Percentiles rank a stretch among this genome's conserved stretches.
phyloP scores from a whole-genome alignment of 495 filamentous ascomycete species.

The Trichoderma reesei region DNA sequence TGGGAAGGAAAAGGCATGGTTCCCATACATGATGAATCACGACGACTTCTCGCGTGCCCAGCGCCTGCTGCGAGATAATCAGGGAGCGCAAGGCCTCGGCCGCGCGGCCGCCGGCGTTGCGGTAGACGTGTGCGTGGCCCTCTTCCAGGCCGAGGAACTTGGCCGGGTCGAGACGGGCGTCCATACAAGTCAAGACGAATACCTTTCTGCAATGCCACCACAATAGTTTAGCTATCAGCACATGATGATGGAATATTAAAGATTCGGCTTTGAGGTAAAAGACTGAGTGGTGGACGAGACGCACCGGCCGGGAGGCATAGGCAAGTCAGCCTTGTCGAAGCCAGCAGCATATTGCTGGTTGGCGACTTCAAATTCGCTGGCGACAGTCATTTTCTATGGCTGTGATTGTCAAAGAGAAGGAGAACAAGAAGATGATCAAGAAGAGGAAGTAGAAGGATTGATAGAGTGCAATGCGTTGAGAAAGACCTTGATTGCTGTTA shows the following conservation, averaged over 20 bases:
- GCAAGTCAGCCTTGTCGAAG: conserved; percentile 10
- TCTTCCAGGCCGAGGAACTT: conserved; percentile 63
- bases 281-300: neutral
- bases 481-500: neutral
- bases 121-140: conserved; percentile 74
- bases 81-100: conserved; percentile 63
- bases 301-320: conserved; percentile 6
- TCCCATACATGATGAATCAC: conserved; percentile 56
- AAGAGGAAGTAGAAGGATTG: neutral
- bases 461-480: neutral
- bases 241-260: neutral
- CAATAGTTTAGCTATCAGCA: neutral
- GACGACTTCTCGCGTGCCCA: conserved; percentile 69
- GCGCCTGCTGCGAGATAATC: conserved; percentile 70
- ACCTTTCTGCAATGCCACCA: conserved; percentile 4
- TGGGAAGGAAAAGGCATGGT: too few relatives aligned
- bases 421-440: neutral
- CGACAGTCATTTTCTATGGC: neutral
- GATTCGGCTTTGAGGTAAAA: too few relatives aligned
- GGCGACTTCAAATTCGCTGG: conserved; percentile 3
- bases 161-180: conserved; percentile 67
- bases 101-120: conserved; percentile 63
- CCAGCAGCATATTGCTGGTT: neutral
- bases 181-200: conserved; percentile 62
- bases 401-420: neutral